Conservation (phyloP, 768 basidiomycete species). For the Tulasnella sp. region DNA sequence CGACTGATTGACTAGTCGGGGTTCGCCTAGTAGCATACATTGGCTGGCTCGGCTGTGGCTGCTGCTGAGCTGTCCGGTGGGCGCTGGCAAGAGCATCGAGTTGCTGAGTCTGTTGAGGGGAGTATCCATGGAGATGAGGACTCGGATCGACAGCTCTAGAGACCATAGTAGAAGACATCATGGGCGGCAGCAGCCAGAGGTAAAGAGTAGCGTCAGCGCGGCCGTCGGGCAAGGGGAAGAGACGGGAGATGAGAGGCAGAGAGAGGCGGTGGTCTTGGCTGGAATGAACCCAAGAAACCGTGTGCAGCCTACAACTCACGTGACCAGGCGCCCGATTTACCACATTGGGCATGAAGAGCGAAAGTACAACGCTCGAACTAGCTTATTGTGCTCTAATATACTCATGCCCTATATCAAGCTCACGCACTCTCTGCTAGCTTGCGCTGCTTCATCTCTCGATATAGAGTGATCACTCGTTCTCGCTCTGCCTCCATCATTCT, state of each 20-base stretch:
- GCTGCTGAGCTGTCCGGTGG: neutral
- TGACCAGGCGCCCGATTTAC: too few relatives aligned
- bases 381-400: too few relatives aligned
- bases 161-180: slow-evolving; percentile 4
- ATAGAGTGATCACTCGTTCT: slow-evolving; percentile 7
- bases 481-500: slow-evolving; percentile 13
- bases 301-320: too few relatives aligned
- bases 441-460: slow-evolving; percentile 6
- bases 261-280: neutral
- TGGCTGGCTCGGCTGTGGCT: neutral
- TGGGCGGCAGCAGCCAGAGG: neutral
- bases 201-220: neutral
- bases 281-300: too few relatives aligned
- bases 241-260: neutral
- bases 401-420: too few relatives aligned
- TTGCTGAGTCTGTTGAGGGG: neutral
- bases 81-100: slow-evolving; percentile 7
- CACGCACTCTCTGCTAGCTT: neutral
- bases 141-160: neutral
- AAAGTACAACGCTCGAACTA: too few relatives aligned
- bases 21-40: neutral
- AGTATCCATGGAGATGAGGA: slow-evolving; percentile 6
- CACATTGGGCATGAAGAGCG: too few relatives aligned
- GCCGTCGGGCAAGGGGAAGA: neutral
- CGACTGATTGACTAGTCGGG: too few relatives aligned